These are phyloP conservation scores for Meira miltonrushii DNA, from an alignment of 1,284 basidiomycete species.

Conservation along the genomic window DNA sequence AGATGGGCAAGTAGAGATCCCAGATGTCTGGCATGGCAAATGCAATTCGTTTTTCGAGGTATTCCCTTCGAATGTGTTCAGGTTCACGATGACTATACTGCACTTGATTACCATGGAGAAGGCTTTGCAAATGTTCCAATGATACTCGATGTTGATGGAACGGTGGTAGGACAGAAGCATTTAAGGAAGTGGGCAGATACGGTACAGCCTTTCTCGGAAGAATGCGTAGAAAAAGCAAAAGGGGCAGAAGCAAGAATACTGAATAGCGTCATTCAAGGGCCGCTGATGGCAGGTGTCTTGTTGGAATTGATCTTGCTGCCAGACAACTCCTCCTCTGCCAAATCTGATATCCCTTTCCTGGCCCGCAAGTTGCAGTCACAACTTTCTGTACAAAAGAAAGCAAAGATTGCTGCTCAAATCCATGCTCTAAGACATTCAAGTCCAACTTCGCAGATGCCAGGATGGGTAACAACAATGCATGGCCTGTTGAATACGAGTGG, in stretches of 20 bases:
- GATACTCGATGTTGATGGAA: conserved; percentile 23
- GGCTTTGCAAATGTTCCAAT: conserved; percentile 32
- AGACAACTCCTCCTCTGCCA: neutral
- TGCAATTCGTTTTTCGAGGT: conserved; percentile 33
- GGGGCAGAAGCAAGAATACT: neutral
- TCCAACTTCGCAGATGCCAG: conserved; percentile 25
- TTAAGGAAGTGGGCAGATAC: neutral
- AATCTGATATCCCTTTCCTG: neutral
- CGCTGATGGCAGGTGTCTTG: conserved; percentile 22
- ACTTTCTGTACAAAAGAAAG: conserved; percentile 18
- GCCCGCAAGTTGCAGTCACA: conserved; percentile 9
- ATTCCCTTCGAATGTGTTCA: conserved; percentile 28
- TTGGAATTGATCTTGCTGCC: conserved; percentile 19
- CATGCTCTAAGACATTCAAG: conserved; percentile 8
- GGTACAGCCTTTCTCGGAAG: conserved; percentile 3
- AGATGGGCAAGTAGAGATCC: conserved; percentile 44
- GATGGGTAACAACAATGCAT: conserved; percentile 22
- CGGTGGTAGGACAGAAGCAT: conserved; percentile 1
- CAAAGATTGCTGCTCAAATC: neutral
- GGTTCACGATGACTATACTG: conserved; percentile 28
- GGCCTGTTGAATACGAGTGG: conserved; percentile 30
- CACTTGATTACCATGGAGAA: conserved; percentile 20
- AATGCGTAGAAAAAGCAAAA: neutral
- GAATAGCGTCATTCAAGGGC: conserved; percentile 13
- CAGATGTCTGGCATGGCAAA: conserved; percentile 40